phyloP scores from a whole-genome alignment of 164 flowering plant species.

The Vitis amurensis region DNA sequence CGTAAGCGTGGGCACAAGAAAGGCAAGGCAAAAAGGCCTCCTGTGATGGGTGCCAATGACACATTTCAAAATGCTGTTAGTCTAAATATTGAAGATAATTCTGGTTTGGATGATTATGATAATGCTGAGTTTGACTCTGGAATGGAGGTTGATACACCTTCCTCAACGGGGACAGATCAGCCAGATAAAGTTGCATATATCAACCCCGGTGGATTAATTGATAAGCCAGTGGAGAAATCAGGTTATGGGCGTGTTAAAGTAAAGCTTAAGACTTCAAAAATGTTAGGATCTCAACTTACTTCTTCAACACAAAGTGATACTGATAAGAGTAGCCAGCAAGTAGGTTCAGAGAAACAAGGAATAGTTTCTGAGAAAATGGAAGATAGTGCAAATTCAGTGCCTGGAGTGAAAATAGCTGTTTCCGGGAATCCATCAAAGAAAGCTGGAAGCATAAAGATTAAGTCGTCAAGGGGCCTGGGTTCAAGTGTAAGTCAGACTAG shows the following conservation, averaged over 20 bases:
- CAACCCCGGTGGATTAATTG: conserved; percentile 32
- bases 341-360: conserved; percentile 44
- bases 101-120: conserved; percentile 39
- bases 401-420: conserved; percentile 32
- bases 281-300: conserved; percentile 36
- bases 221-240: conserved; percentile 36
- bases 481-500: conserved; percentile 27
- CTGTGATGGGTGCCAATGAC: conserved; percentile 16
- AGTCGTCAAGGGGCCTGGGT: conserved; percentile 51
- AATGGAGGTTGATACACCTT: conserved; percentile 50
- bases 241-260: conserved; percentile 79
- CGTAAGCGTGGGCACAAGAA: conserved; percentile 81
- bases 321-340: conserved; percentile 54
- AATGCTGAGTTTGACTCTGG: conserved; percentile 33
- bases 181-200: conserved; percentile 28
- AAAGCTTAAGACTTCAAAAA: conserved; percentile 69
- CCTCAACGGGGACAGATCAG: conserved; percentile 43
- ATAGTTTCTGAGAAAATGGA: conserved; percentile 47
- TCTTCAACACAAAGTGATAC: conserved; percentile 61
- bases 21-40: conserved; percentile 51
- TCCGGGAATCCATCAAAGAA: conserved; percentile 40
- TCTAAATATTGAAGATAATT: conserved; percentile 38
- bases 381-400: conserved; percentile 54
- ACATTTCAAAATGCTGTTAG: conserved; percentile 14
- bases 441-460: conserved; percentile 72